A percentile compares a stretch with the other conserved stretches of the same genome.
phyloP scores from a whole-genome alignment of 805 yeast species.

The Lachancea sp. region DNA sequence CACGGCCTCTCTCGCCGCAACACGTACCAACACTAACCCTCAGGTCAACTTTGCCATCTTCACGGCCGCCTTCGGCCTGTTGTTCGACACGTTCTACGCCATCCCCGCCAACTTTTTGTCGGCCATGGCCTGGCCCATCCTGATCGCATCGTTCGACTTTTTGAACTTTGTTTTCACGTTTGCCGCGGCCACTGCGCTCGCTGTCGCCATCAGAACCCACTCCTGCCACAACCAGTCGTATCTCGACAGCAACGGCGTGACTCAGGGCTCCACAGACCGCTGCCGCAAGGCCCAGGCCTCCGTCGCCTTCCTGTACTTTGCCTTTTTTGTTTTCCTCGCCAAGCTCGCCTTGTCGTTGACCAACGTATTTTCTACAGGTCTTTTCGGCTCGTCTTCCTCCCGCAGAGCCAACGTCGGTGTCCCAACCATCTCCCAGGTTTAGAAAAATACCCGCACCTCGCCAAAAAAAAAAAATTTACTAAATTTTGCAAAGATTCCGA shows the following conservation, averaged over 20 bases:
- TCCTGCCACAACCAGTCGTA: constrained; percentile 69
- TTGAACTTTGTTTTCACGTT: constrained; percentile 87
- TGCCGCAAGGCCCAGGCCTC: constrained; percentile 94
- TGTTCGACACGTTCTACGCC: constrained; percentile 77
- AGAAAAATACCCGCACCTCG: no score
- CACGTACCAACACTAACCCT: constrained; percentile 48
- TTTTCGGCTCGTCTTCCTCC: constrained; percentile 41
- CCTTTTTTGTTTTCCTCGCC: constrained; percentile 67
- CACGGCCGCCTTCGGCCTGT: constrained; percentile 78
- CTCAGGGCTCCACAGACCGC: constrained; percentile 74
- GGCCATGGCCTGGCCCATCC: constrained; percentile 80
- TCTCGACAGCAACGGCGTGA: constrained; percentile 56
- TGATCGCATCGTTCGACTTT: constrained; percentile 72
- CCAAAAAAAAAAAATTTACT: no score
- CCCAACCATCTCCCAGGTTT: constrained; percentile 87
- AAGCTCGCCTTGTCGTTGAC: constrained; percentile 48
- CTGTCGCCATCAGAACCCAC: constrained; percentile 82
- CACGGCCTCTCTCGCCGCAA: constrained; percentile 79
- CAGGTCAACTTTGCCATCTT: constrained; percentile 88
- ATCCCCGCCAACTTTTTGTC: constrained; percentile 67
- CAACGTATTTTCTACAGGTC: constrained; percentile 52
- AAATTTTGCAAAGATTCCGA: no score
- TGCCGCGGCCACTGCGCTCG: constrained; percentile 91
- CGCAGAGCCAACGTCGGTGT: constrained; percentile 66
- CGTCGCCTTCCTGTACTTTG: constrained; percentile 76